Evolutionary conservation across 306 rosid genomes (phyloP).

Genomic region (Lithocarpus polystachyus): DNA sequence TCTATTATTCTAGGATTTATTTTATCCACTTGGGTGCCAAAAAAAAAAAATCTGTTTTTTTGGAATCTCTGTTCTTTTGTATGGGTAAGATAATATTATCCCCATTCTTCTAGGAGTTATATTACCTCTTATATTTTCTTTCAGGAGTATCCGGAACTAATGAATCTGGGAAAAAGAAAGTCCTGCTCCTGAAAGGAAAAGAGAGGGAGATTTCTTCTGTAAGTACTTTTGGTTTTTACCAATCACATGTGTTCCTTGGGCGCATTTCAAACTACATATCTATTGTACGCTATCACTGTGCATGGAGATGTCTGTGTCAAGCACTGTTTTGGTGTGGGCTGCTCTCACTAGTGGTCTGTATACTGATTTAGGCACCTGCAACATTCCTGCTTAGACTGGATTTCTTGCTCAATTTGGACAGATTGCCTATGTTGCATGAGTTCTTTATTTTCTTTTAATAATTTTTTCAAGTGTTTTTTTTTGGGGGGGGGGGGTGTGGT

Average conservation of each 20-base stretch:
- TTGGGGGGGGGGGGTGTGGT: too few species aligned
- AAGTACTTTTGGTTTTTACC: constrained; percentile 22
- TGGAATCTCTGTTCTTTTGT: background rate
- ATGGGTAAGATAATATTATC: background rate
- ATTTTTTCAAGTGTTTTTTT: too few species aligned
- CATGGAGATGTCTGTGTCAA: background rate
- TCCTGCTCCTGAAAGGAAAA: constrained; percentile 56
- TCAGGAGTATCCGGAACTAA: constrained; percentile 39
- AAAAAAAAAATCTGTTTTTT: background rate
- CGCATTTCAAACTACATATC: background rate
- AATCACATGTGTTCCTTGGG: constrained; percentile 11
- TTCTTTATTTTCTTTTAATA: too few species aligned
- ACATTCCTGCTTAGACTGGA: background rate
- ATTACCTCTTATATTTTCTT: background rate
- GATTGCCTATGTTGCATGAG: too few species aligned
- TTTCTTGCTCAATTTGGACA: background rate
- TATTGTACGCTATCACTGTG: background rate
- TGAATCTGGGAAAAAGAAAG: constrained; percentile 54
- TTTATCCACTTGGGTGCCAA: background rate
- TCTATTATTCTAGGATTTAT: background rate
- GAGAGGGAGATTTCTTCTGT: constrained; percentile 51
- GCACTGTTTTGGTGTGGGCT: too few species aligned
- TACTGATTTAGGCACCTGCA: too few species aligned
- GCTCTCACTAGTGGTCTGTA: too few species aligned
- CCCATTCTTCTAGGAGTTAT: background rate